Evolutionary conservation across 148 eudicot species (phyloP).

Genomic region (Rhododendron vialii): DNA sequence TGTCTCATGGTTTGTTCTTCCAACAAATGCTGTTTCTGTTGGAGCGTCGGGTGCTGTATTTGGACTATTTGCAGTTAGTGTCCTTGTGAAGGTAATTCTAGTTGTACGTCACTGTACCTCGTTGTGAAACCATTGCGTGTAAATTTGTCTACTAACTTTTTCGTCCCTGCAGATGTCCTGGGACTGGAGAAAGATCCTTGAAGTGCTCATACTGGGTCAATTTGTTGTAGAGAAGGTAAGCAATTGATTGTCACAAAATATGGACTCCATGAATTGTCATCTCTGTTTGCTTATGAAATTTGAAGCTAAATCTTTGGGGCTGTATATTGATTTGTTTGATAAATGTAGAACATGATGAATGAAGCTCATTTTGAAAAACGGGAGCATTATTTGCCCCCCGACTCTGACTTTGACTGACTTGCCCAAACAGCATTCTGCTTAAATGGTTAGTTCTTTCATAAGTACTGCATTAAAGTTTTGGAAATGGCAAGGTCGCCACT

Average conservation of each 20-base stretch:
- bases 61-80: conserved; percentile 95
- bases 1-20: conserved; percentile 89
- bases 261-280: neutral
- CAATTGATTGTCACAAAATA: neutral
- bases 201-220: conserved; percentile 96
- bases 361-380: neutral
- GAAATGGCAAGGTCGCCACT: neutral
- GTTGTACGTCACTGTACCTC: neutral
- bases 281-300: neutral
- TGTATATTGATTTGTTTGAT: neutral
- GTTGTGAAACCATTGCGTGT: neutral
- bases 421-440: neutral
- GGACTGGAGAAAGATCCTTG: conserved; percentile 99
- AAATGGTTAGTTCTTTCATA: neutral
- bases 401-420: neutral
- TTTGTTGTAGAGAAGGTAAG: conserved; percentile 88
- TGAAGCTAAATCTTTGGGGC: neutral
- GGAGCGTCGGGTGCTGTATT: conserved; percentile 98
- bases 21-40: conserved; percentile 92
- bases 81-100: conserved; percentile 75
- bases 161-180: conserved; percentile 69
- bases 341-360: neutral
- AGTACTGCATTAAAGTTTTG: neutral
- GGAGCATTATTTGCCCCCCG: neutral
- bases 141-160: conserved; percentile 9